Percentiles rank a stretch among this genome's conserved stretches.
phyloP scores from a whole-genome alignment of 2,329 filamentous ascomycete species.

The Westerdykella aurantiaca region DNA sequence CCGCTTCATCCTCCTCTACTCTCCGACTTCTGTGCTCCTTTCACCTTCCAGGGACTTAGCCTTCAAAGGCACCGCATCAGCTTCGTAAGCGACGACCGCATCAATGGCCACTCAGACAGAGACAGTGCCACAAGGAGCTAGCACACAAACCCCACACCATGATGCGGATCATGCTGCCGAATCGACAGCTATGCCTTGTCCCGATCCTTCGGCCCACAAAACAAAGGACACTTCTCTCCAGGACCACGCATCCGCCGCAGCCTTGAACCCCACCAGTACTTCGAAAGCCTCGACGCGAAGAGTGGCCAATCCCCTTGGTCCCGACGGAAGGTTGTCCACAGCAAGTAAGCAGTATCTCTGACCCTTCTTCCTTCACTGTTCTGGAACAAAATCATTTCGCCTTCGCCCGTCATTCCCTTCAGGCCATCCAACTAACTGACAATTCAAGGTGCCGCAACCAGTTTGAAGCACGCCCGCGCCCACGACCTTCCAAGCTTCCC shows the following conservation, averaged over 20 bases:
- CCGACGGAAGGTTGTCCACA: conserved; percentile 53
- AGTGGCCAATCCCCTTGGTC: conserved; percentile 39
- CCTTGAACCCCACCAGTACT: conserved; percentile 50
- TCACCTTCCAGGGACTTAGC: neutral
- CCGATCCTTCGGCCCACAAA: conserved; percentile 43
- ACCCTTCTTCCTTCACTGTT: no score
- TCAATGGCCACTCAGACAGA: conserved; percentile 26
- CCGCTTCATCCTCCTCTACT: no score
- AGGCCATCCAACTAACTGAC: conserved; percentile 4
- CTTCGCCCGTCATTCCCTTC: conserved; percentile 8
- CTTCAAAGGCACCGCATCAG: conserved; percentile 1
- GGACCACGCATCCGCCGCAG: conserved; percentile 55
- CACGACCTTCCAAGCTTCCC: conserved; percentile 71
- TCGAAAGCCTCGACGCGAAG: conserved; percentile 22
- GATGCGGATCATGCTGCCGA: no score
- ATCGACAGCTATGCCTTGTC: conserved; percentile 21
- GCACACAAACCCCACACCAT: conserved; percentile 1
- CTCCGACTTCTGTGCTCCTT: neutral
- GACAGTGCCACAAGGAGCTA: conserved; percentile 16
- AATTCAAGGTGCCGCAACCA: conserved; percentile 53
- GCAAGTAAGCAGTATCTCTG: conserved; percentile 42
- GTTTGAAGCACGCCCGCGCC: conserved; percentile 66
- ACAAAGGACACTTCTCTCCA: conserved; percentile 37
- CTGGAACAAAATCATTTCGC: neutral
- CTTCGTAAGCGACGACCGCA: conserved; percentile 6